Evolutionary conservation across 1,139 yeast species (phyloP).

Genomic region (Suhomyces bribrorum): DNA sequence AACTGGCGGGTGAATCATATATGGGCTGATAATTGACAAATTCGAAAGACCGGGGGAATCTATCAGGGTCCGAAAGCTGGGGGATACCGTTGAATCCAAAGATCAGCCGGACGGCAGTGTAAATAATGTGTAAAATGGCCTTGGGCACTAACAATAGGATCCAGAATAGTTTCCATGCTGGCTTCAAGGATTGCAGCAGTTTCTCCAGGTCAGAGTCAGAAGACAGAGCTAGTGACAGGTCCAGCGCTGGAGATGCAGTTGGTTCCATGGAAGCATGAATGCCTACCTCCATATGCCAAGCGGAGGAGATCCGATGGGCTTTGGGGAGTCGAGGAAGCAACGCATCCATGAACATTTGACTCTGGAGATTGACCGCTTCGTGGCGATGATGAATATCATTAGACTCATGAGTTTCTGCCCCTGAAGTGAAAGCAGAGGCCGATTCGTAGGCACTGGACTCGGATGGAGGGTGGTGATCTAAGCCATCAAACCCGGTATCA

Average conservation of each 20-base stretch:
- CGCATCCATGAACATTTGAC: constrained; percentile 36
- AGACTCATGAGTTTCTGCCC: constrained; percentile 13
- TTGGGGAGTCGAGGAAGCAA: constrained; percentile 43
- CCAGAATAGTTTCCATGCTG: constrained; percentile 30
- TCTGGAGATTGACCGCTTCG: constrained; percentile 30
- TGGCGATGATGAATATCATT: constrained; percentile 7
- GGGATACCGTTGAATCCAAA: constrained; percentile 24
- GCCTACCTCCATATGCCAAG: constrained; percentile 49
- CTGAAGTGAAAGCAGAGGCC: constrained; percentile 10
- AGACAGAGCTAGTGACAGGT: too few relatives aligned
- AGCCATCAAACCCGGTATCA: constrained; percentile 47
- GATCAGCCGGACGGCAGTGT: constrained; percentile 35
- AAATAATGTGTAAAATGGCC: constrained; percentile 34
- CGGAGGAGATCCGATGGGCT: constrained; percentile 42
- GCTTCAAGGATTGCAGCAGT: constrained; percentile 6
- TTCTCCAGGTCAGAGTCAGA: constrained; percentile 2
- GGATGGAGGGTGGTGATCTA: constrained; percentile 13
- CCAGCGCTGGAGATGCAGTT: neutral
- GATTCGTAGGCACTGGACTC: neutral
- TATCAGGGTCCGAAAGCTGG: constrained; percentile 13
- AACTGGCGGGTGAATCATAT: constrained; percentile 1
- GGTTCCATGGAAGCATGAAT: constrained; percentile 39
- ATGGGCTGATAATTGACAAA: constrained; percentile 17
- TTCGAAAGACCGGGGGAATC: constrained; percentile 16
- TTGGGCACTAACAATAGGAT: constrained; percentile 50